A percentile compares a stretch with the other conserved stretches of the same genome.
phyloP scores from a whole-genome alignment of 108 stramenopile species.

The Conticribra guillardii region DNA sequence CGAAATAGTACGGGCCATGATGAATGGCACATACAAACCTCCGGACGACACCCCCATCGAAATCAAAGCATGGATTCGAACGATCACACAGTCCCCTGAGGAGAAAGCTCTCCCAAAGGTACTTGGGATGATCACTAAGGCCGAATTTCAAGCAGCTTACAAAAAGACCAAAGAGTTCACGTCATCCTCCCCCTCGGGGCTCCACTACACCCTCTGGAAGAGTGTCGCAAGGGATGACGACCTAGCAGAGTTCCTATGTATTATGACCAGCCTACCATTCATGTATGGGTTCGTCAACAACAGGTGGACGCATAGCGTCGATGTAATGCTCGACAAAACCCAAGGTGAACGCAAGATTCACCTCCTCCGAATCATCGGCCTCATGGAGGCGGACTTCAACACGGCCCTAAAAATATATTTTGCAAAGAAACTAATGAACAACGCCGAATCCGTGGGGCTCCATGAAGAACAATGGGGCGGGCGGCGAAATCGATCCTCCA shows the following conservation, averaged over 20 bases:
- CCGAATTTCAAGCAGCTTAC: conserved; percentile 11
- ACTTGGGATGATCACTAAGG: conserved; percentile 4
- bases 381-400: too few relatives aligned
- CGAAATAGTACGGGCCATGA: background rate
- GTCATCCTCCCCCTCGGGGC: conserved; percentile 3
- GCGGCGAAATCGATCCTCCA: background rate
- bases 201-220: too few relatives aligned
- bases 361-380: conserved; percentile 13
- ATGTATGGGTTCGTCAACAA: too few relatives aligned
- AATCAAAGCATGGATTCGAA: background rate
- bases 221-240: conserved; percentile 7
- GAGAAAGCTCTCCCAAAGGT: background rate
- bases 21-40: background rate
- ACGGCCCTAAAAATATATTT: too few relatives aligned
- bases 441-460: background rate
- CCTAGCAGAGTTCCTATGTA: too few relatives aligned
- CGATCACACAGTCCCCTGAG: background rate
- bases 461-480: too few relatives aligned
- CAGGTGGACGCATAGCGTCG: too few relatives aligned
- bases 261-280: too few relatives aligned
- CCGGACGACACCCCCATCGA: background rate
- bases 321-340: conserved; percentile 44
- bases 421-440: background rate
- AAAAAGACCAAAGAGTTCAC: conserved; percentile 8
- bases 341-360: conserved; percentile 17